These are phyloP conservation scores for Saitozyma sp. DNA, from an alignment of 768 basidiomycete genomes.

Conservation along the genomic window DNA sequence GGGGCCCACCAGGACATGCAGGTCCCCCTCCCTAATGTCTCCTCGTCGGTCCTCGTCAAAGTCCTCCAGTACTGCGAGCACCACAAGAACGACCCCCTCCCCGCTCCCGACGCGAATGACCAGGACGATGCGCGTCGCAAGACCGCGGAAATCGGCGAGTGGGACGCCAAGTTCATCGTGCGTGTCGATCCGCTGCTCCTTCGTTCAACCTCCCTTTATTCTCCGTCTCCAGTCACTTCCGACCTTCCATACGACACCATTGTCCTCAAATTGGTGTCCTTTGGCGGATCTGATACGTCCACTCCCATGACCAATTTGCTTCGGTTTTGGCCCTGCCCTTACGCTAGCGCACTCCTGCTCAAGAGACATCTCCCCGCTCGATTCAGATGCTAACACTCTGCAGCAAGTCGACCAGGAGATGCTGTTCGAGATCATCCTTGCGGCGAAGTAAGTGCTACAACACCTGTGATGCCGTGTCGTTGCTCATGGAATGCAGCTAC, in stretches of 20 bases:
- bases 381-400: background rate
- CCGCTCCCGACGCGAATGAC: constrained; percentile 59
- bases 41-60: constrained; percentile 56
- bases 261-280: background rate
- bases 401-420: constrained; percentile 90
- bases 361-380: too few species aligned
- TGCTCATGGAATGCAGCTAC: constrained; percentile 58
- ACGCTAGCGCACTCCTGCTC: constrained; percentile 7
- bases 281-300: background rate
- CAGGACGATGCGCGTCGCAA: constrained; percentile 95
- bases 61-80: constrained; percentile 99
- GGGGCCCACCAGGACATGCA: constrained; percentile 33
- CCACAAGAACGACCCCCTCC: constrained; percentile 95
- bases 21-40: constrained; percentile 50
- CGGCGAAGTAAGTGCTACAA: constrained; percentile 64
- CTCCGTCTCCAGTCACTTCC: too few species aligned
- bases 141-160: constrained; percentile 97
- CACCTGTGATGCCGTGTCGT: background rate
- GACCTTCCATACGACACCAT: too few species aligned
- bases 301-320: background rate
- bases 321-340: background rate
- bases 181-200: constrained; percentile 4
- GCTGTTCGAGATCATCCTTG: constrained; percentile 99
- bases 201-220: background rate
- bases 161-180: constrained; percentile 76